Percentiles rank a stretch among this genome's conserved stretches.
Conservation (phyloP, 2,329 filamentous ascomycete genomes). For the Aureobasidium musti region DNA sequence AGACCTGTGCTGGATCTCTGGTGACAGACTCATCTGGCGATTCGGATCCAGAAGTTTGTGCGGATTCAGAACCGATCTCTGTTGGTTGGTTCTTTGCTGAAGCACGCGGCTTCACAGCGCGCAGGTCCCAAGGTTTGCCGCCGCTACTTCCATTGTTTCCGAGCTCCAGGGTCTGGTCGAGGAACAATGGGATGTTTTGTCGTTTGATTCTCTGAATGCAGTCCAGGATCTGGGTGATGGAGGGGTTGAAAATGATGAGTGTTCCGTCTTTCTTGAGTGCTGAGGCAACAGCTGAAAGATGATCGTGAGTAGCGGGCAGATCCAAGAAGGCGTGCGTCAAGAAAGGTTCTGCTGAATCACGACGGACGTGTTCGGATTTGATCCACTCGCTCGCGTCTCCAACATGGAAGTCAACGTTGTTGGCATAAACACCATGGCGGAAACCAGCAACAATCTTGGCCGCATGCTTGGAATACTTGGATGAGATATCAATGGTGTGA, state of each 20-base stretch:
- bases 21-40: background rate
- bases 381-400: slow-evolving; percentile 67
- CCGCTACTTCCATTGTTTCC: slow-evolving; percentile 52
- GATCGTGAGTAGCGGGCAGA: slow-evolving; percentile 63
- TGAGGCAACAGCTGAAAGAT: slow-evolving; percentile 54
- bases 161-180: slow-evolving; percentile 64
- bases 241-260: slow-evolving; percentile 72
- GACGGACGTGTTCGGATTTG: slow-evolving; percentile 51
- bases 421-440: slow-evolving; percentile 67
- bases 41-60: slow-evolving; percentile 19
- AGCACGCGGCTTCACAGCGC: slow-evolving; percentile 50
- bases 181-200: slow-evolving; percentile 56
- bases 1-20: slow-evolving; percentile 6
- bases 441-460: slow-evolving; percentile 66
- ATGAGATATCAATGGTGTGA: slow-evolving; percentile 69
- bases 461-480: slow-evolving; percentile 64
- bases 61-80: slow-evolving; percentile 9
- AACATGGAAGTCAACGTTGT: slow-evolving; percentile 72
- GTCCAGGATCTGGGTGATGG: slow-evolving; percentile 73
- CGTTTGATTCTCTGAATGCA: slow-evolving; percentile 60
- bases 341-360: slow-evolving; percentile 56
- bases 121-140: slow-evolving; percentile 66
- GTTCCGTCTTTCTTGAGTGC: slow-evolving; percentile 65
- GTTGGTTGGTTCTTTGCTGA: slow-evolving; percentile 28
- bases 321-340: slow-evolving; percentile 73